Evolutionary conservation across 2,329 filamentous ascomycete genomes (phyloP).

Genomic region (Nectriaceae sp.): DNA sequence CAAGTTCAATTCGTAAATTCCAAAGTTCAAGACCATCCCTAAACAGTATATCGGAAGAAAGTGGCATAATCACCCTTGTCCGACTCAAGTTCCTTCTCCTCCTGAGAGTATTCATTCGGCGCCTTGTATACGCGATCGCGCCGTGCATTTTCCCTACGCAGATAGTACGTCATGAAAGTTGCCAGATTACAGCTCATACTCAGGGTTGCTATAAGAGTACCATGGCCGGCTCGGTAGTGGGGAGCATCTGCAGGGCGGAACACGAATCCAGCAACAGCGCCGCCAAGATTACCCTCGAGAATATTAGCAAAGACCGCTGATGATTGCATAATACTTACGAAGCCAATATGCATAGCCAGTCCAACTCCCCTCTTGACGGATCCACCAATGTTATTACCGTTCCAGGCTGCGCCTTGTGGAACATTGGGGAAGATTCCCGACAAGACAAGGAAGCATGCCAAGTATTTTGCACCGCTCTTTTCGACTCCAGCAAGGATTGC

Average conservation of each 20-base stretch:
- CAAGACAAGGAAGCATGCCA: slow-evolving; percentile 7
- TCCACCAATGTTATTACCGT: slow-evolving; percentile 14
- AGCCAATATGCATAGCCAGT: slow-evolving; percentile 12
- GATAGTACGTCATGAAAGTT: slow-evolving; percentile 6
- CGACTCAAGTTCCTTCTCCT: slow-evolving; percentile 1
- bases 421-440: slow-evolving; percentile 10
- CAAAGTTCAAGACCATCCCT: too few relatives aligned
- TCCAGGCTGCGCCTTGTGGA: slow-evolving; percentile 11
- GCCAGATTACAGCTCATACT: slow-evolving; percentile 5
- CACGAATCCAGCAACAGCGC: slow-evolving; percentile 6
- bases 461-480: too few relatives aligned
- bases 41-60: slow-evolving; percentile 11
- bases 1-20: too few relatives aligned
- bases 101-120: slow-evolving; percentile 4
- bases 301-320: slow-evolving; percentile 20
- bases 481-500: too few relatives aligned
- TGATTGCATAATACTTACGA: slow-evolving; percentile 23
- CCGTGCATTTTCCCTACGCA: slow-evolving; percentile 9
- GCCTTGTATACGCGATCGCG: slow-evolving; percentile 5
- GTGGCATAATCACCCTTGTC: slow-evolving; percentile 8
- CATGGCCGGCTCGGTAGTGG: slow-evolving; percentile 4
- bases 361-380: slow-evolving; percentile 10
- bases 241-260: slow-evolving; percentile 8
- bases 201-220: slow-evolving; percentile 4
- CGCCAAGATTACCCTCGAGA: slow-evolving; percentile 22